Evolutionary conservation across 2,329 filamentous ascomycete genomes (phyloP), one percentile per base, ranked within the genome.

Genomic region (Aspergillus sp.): DNA sequence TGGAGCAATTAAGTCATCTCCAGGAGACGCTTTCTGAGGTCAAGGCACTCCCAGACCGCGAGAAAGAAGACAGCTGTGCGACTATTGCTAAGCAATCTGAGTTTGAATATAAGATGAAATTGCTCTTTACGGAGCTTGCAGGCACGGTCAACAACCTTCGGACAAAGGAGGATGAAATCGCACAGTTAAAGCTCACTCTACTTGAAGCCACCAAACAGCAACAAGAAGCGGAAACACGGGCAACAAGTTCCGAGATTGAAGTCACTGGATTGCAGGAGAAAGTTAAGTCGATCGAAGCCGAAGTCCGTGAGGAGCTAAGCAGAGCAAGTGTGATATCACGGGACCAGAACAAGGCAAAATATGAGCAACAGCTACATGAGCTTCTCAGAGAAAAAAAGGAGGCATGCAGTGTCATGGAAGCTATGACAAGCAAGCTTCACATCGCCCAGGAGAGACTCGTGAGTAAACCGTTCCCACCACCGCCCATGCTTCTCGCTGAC

Each of bases 251-350:
- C 3, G 61, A 65, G 44, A 52, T 36, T 2, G 63, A 73, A 46
- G 62, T 59, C 7, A 29, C 32, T 2, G 49, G 50, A 2, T 44
- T 69, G 43, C 52, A 57, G 29, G 55, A 63, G n/a, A 59, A 65
- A 19, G 41, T 61, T 2, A 47, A 54, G 13, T 34, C 52, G 0
- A 56, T 58, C 7, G 67, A 71, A 42, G 51, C 52, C 14, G 64
- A 52, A n/a, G 49, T 70, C 11, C 62, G 64, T 17, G 62, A 68
- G 32, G 67, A 71, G 53, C 25, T 70, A 50, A 62, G 58, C 17
- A 60, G 68, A 57, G 71, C 69, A 40, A 64, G 64, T 47, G 45
- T 61, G 14, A 49, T 58, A n/a, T 53, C 60, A 5, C 64, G 62
- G 40, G 64, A 69, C 14, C 59, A 67, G 41, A 59, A 59, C 41